Conservation (phyloP, 164 flowering plant species). For the Vitis rupestris region DNA sequence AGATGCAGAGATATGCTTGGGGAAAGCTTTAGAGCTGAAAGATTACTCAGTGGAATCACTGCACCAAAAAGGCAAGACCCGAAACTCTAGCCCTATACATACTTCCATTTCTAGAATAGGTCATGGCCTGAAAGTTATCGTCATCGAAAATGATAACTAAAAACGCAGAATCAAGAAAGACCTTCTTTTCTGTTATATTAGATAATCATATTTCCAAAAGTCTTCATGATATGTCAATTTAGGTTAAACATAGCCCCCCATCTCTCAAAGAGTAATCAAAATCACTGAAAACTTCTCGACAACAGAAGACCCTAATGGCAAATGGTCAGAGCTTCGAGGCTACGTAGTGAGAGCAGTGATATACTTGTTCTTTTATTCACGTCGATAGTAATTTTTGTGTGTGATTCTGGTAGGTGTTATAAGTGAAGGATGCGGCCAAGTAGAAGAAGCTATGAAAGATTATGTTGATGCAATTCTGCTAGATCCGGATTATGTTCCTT, state of each 20-base stretch:
- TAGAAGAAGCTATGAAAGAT: constrained; percentile 49
- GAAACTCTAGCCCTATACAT: constrained; percentile 3
- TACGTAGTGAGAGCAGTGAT: no score
- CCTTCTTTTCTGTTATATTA: no score
- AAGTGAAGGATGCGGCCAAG: constrained; percentile 52
- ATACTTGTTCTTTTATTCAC: not conserved
- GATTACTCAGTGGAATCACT: constrained; percentile 55
- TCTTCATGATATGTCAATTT: no score
- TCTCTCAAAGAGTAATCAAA: no score
- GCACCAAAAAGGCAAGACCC: constrained; percentile 76
- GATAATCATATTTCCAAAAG: no score
- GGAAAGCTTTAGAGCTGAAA: constrained; percentile 66
- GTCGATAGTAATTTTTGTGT: not conserved
- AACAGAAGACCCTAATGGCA: no score
- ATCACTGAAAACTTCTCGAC: no score
- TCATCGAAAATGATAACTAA: no score
- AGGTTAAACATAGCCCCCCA: no score
- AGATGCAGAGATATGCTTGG: constrained; percentile 89
- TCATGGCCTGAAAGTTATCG: not conserved
- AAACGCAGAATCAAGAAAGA: no score
- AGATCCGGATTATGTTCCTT: constrained; percentile 63
- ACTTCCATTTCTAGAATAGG: not conserved
- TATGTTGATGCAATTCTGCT: constrained; percentile 48
- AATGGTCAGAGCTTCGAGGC: no score
- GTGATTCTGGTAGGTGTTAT: constrained; percentile 50